Percentiles rank a stretch among this genome's conserved stretches.
These are phyloP conservation scores for Lonicera japonica DNA, from an alignment of 129 eudicot species.

Conservation along the genomic window DNA sequence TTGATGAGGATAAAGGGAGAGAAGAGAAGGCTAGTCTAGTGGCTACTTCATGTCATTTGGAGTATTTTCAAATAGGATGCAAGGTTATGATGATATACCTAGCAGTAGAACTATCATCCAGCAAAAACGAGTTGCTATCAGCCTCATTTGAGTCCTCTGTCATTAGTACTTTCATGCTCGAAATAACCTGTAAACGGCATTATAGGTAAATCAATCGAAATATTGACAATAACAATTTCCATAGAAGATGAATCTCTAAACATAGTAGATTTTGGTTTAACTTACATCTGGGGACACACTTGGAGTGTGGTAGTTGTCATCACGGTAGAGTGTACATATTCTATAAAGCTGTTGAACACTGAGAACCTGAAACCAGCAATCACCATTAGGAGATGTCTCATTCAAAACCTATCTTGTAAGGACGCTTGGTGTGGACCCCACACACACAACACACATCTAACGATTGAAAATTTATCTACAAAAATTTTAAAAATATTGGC, in stretches of 20 bases:
- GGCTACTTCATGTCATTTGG: background rate
- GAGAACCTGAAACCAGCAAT: conserved; percentile 44
- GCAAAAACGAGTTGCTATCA: conserved; percentile 46
- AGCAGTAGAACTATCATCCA: conserved; percentile 51
- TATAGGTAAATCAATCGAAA: background rate
- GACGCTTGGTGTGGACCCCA: no score
- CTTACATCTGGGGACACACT: conserved; percentile 53
- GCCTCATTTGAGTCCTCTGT: conserved; percentile 40
- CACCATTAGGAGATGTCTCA: background rate
- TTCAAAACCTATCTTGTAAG: no score
- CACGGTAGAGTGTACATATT: conserved; percentile 52
- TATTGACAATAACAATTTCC: background rate
- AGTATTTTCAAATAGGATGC: background rate
- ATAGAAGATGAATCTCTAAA: background rate
- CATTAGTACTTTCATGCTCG: conserved; percentile 48
- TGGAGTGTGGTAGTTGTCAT: conserved; percentile 24
- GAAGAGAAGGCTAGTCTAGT: background rate
- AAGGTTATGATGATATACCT: conserved; percentile 28
- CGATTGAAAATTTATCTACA: no score
- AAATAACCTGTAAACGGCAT: conserved; percentile 37
- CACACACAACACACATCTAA: no score
- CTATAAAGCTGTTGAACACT: conserved; percentile 66
- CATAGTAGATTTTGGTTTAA: background rate
- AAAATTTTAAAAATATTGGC: no score
- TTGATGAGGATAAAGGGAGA: no score